phyloP scores from a whole-genome alignment of 805 yeast genomes.

The Cyberlindnera saturnus region DNA sequence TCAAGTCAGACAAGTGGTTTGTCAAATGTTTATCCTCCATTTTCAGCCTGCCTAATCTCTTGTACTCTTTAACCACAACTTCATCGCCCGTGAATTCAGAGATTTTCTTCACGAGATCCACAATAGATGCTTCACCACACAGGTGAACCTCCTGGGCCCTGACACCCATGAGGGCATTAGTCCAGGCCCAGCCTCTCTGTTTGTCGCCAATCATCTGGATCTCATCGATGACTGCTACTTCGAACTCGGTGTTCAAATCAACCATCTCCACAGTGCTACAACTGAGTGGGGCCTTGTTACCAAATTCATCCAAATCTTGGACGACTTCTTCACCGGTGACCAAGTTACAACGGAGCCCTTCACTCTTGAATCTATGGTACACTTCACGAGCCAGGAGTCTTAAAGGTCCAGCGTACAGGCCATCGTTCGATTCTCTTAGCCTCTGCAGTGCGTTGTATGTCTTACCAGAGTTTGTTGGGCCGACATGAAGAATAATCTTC shows the following conservation, averaged over 20 bases:
- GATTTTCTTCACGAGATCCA: slow-evolving; percentile 56
- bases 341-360: slow-evolving; percentile 70
- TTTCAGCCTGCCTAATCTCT: slow-evolving; percentile 66
- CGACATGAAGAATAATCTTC: slow-evolving; percentile 85
- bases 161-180: slow-evolving; percentile 82
- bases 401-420: slow-evolving; percentile 93
- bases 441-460: slow-evolving; percentile 76
- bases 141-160: slow-evolving; percentile 81
- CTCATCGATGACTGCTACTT: slow-evolving; percentile 89
- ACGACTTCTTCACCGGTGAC: slow-evolving; percentile 95
- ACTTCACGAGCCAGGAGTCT: slow-evolving; percentile 88
- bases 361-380: slow-evolving; percentile 68
- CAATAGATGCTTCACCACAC: slow-evolving; percentile 89
- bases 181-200: slow-evolving; percentile 90
- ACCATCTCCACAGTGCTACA: slow-evolving; percentile 95
- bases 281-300: slow-evolving; percentile 67
- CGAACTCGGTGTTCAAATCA: slow-evolving; percentile 60
- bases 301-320: slow-evolving; percentile 59
- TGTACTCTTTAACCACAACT: slow-evolving; percentile 60
- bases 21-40: slow-evolving; percentile 39
- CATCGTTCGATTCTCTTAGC: slow-evolving; percentile 58
- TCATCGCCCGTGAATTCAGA: slow-evolving; percentile 74
- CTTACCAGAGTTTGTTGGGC: slow-evolving; percentile 97
- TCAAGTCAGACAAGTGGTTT: slow-evolving; percentile 33
- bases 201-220: slow-evolving; percentile 89